Percentiles rank a stretch among this genome's conserved stretches.
These are phyloP conservation scores for Seiridium unicorne DNA, from an alignment of 2,329 filamentous ascomycete species.

Conservation along the genomic window DNA sequence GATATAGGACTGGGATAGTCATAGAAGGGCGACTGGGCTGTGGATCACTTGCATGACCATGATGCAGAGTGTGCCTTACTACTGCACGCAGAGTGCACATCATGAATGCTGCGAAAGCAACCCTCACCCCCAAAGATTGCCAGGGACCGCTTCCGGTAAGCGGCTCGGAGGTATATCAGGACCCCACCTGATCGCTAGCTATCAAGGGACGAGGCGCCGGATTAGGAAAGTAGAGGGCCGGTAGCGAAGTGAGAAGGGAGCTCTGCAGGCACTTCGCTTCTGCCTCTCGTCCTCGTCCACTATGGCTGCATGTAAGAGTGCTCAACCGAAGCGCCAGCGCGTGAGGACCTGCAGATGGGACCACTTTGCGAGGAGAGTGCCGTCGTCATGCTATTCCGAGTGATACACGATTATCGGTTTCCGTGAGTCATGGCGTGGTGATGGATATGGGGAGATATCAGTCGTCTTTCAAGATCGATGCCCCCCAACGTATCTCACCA, in stretches of 20 bases:
- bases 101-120: too few relatives aligned
- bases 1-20: neutral
- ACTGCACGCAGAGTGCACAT: too few relatives aligned
- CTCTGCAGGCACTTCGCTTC: neutral
- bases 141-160: slow-evolving; percentile 1
- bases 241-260: neutral
- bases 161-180: slow-evolving; percentile 2
- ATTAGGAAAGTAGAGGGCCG: slow-evolving; percentile 6
- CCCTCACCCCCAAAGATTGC: too few relatives aligned
- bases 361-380: neutral
- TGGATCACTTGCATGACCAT: too few relatives aligned
- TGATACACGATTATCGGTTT: neutral
- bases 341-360: neutral
- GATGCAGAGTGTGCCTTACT: too few relatives aligned
- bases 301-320: neutral
- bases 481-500: neutral
- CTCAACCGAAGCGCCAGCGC: neutral
- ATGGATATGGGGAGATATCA: neutral
- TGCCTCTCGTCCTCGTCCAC: neutral
- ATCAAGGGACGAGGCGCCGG: neutral
- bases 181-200: neutral
- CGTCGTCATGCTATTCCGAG: neutral
- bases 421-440: neutral
- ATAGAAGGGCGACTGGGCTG: too few relatives aligned
- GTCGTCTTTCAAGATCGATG: neutral